Evolutionary conservation across 305 asterid species (phyloP).

Genomic region (Nicotiana rustica): DNA sequence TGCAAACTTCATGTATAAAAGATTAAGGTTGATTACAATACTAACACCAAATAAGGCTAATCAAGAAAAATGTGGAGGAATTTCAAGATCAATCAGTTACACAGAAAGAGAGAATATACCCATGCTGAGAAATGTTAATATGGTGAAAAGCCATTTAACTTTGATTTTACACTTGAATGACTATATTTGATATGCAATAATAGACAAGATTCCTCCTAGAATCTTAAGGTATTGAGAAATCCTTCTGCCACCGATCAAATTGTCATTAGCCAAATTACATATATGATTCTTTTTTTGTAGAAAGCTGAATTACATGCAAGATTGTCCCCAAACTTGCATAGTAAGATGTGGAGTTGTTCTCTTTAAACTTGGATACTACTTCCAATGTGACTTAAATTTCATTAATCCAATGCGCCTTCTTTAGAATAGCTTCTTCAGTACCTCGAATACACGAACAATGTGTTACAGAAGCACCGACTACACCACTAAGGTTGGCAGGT

Average conservation of each 20-base stretch:
- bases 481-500: not conserved
- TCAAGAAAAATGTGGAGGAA: too few relatives aligned
- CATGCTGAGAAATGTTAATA: too few relatives aligned
- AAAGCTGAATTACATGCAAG: too few relatives aligned
- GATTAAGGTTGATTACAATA: too few relatives aligned
- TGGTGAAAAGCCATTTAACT: too few relatives aligned
- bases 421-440: not conserved
- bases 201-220: conserved; percentile 19
- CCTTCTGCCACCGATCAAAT: not conserved
- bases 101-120: too few relatives aligned
- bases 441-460: not conserved
- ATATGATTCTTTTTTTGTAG: not conserved
- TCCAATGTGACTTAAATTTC: not conserved
- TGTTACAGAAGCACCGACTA: not conserved
- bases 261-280: not conserved
- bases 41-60: too few relatives aligned
- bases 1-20: not conserved
- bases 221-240: not conserved
- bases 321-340: conserved; percentile 5
- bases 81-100: too few relatives aligned
- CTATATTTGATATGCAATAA: not conserved
- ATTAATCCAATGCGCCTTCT: not conserved
- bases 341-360: not conserved
- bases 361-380: not conserved
- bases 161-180: not conserved